Percentiles rank a stretch among this genome's conserved stretches.
Evolutionary conservation across 345 rosid species (phyloP).

Genomic region (Gossypium arboreum): DNA sequence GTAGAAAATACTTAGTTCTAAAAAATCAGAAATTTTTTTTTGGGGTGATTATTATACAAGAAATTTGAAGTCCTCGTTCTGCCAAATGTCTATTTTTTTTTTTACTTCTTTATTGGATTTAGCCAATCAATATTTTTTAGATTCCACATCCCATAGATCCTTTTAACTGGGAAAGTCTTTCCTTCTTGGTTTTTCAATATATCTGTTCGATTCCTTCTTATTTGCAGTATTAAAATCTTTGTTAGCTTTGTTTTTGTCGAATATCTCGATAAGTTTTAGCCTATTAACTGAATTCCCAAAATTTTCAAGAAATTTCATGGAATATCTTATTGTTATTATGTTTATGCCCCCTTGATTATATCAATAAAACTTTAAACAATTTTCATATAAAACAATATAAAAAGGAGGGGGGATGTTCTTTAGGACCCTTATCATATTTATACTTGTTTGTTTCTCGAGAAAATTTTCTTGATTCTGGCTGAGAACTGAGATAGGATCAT

Average conservation of each 20-base stretch:
- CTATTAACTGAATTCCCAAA: not conserved
- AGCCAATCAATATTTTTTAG: conserved; percentile 14
- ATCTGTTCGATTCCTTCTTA: not conserved
- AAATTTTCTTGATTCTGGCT: not conserved
- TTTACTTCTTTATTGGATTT: not conserved
- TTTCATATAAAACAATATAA: not conserved
- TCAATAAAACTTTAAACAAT: not conserved
- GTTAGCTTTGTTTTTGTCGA: not conserved
- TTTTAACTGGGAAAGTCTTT: not conserved
- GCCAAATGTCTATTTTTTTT: not conserved
- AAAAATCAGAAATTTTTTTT: not conserved
- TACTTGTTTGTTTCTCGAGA: not conserved
- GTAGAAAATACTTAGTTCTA: not conserved
- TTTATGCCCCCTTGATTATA: conserved; percentile 2
- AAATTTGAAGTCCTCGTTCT: not conserved
- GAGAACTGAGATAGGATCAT: not conserved
- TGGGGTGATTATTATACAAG: not conserved
- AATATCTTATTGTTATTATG: not conserved
- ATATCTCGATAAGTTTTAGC: not conserved
- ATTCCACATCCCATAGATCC: not conserved
- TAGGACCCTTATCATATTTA: not conserved
- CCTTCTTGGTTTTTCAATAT: not conserved
- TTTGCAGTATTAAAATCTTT: not conserved
- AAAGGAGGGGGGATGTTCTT: not conserved
- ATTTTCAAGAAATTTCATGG: conserved; percentile 4